Base-by-base conservation (phyloP, 2,329 filamentous ascomycete species). In the Cordyceps fumosorosea region DNA sequence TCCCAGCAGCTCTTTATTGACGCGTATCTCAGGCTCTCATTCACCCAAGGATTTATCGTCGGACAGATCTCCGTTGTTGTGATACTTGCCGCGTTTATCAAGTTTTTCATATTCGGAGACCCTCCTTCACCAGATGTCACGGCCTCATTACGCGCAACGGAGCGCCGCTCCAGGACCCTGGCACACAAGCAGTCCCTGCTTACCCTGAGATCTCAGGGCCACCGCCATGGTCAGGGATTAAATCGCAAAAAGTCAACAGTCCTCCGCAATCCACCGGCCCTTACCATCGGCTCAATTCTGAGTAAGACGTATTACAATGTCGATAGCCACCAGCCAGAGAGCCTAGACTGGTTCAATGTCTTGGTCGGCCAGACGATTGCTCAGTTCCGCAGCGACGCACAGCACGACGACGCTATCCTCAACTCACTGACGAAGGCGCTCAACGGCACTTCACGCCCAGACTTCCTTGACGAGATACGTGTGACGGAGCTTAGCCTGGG, bases 71-170 rank as follows among this genome's bases (percentile, higher is more conserved):
- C 92, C 2, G 90, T 99, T 52, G 90, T 96, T 16, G 79, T 98
- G 26, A 82, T 99, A 45, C 86, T 99, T 65, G 93, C 92, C 66
- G 91, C 89, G 67, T 98, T 99, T 77, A 98, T 99, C 76, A 96
- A 96, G 74, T 99, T 97, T 84, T 99, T 99, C 84, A 98, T 99
- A 72, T 98, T 99, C 72, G 95, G 95, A 69, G 95, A 98, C 72
- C 87, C 91, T 5, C 91, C 92, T 0, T 91, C 90, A 1, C 83
- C 91, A 64, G 92, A 96, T 66, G 86, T 89, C 60, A 90, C 89
- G 22, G 90, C 91, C 14, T 82, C 90, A 8, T 79, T 89, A 50
- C 86, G 89, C 67, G 90, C 89, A 63, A 88, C 88, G 12, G 87
- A 91, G 67, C 85, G 90, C 29, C 85, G 88, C 63, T 86, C 88